These are phyloP conservation scores for Epichloe amarillans DNA, from an alignment of 2,329 filamentous ascomycete genomes.

Conservation along the genomic window DNA sequence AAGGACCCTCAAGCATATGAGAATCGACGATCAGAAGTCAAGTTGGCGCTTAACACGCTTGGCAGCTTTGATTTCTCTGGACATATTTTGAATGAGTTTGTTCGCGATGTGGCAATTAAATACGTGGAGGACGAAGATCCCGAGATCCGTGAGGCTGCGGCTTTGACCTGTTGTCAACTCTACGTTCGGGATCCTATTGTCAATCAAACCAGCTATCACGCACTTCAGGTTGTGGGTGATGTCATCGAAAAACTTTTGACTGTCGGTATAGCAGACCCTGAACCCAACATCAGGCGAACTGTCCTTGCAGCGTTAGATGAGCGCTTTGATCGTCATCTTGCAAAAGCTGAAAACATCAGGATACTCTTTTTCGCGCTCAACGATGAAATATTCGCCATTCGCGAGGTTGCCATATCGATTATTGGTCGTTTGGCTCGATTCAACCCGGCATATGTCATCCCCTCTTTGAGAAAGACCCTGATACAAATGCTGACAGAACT, in stretches of 20 bases:
- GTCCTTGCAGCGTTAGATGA: constrained; percentile 82
- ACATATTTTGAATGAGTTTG: constrained; percentile 94
- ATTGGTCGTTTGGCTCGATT: constrained; percentile 83
- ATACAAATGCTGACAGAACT: constrained; percentile 94
- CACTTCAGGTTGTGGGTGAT: constrained; percentile 91
- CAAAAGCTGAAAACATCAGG: constrained; percentile 92
- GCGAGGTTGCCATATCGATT: constrained; percentile 90
- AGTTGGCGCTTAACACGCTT: constrained; percentile 82
- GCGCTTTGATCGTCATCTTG: constrained; percentile 91
- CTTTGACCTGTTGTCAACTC: constrained; percentile 92
- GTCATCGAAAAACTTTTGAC: constrained; percentile 95
- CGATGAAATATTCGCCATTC: constrained; percentile 82
- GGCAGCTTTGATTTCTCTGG: constrained; percentile 96
- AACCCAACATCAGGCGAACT: constrained; percentile 76
- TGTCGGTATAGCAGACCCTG: constrained; percentile 83
- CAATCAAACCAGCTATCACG: constrained; percentile 93
- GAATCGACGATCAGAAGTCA: constrained; percentile 72
- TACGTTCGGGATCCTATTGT: constrained; percentile 96
- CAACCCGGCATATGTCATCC: constrained; percentile 96
- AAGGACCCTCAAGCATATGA: constrained; percentile 76
- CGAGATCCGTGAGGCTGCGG: constrained; percentile 85
- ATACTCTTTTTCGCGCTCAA: constrained; percentile 92
- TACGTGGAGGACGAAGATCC: constrained; percentile 95
- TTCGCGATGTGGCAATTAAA: constrained; percentile 92
- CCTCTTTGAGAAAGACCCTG: constrained; percentile 83